Base-by-base conservation (phyloP, 345 rosid genomes). In the Bruguiera parviflora region DNA sequence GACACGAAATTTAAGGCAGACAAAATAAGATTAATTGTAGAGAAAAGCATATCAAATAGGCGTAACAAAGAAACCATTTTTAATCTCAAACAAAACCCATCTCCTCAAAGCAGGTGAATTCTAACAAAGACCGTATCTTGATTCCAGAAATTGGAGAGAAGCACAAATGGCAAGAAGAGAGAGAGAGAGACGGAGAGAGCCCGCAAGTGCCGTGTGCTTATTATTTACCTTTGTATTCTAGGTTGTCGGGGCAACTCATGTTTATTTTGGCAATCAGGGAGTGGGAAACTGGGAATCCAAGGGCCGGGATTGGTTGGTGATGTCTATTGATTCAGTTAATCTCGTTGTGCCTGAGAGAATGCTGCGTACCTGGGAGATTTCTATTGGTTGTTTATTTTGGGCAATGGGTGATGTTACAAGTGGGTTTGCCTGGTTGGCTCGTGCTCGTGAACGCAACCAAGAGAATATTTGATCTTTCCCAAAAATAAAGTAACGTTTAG, bases 21-120 rank as follows among this genome's bases (percentile, higher is more conserved):
- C 63, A 77, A 52, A 31, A 72, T 51, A 7, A 63, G 58, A 63
- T 63, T 72, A 32, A 72, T 51, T 21, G 73, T 51, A 29, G 19
- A 59, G 57, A 68, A 64, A 22, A 72, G 66, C 10, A 72, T 20
- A 77, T 67, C 73, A 32, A 63, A 51, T 46, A 53, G 72, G 33
- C 53, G 29, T 11, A 13, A 0, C 1, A 77, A 67, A 0, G 76
- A 68, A 35, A 58, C 70, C 76, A 68, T 43, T 77, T 58, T 47
- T 13, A 64, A 63, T 16, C 8, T 35, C 19, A 47, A 51, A 74
- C 29, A 56, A 49, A 65, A 10, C n/a, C 35, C 5, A 55, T 35
- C 29, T 35, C n/a, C 3, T 27, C 18, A 8, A 16, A 7, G 9
- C 9, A 56, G 13, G 24, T 0, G 29, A 24, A 56, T 24, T 11